These are phyloP conservation scores for Hymenoscyphus fructigenus DNA, from an alignment of 2,329 filamentous ascomycete species.

Conservation along the genomic window DNA sequence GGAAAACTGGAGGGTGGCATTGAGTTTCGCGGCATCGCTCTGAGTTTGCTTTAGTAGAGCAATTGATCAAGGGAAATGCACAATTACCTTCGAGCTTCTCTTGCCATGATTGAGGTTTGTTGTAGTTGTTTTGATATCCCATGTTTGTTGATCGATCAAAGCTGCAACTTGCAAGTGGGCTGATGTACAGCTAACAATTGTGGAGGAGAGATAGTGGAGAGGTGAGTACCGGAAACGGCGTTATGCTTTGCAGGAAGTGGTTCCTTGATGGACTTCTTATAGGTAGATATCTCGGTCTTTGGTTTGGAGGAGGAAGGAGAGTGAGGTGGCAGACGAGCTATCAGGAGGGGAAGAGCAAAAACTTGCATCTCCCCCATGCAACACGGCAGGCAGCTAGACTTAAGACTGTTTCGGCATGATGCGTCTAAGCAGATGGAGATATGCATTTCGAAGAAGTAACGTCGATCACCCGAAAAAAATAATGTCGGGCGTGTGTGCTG, in stretches of 20 bases:
- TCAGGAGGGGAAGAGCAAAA: conserved; percentile 26
- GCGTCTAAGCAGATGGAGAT: conserved; percentile 34
- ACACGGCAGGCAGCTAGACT: conserved; percentile 35
- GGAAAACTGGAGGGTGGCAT: conserved; percentile 58
- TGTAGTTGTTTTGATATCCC: conserved; percentile 34
- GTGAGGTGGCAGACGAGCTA: conserved; percentile 35
- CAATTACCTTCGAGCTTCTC: conserved; percentile 41
- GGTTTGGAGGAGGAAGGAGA: conserved; percentile 29
- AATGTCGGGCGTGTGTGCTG: conserved; percentile 35
- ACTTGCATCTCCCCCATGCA: conserved; percentile 32
- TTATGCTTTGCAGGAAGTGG: conserved; percentile 36
- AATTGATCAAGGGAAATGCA: conserved; percentile 14
- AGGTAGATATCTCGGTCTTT: conserved; percentile 23
- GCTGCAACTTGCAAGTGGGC: conserved; percentile 15
- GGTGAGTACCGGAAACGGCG: conserved; percentile 31
- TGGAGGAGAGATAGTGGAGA: conserved; percentile 30
- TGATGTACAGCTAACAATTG: conserved; percentile 14
- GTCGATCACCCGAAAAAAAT: conserved; percentile 34
- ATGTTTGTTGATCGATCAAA: conserved; percentile 26
- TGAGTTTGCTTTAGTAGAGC: conserved; percentile 38
- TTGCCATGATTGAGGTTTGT: conserved; percentile 36
- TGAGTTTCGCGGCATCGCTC: conserved; percentile 58
- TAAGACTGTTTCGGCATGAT: conserved; percentile 37
- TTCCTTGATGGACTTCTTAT: conserved; percentile 35
- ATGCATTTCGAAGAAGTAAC: conserved; percentile 35